Evolutionary conservation across 306 rosid species (phyloP).

Genomic region (Fagus sylvatica): DNA sequence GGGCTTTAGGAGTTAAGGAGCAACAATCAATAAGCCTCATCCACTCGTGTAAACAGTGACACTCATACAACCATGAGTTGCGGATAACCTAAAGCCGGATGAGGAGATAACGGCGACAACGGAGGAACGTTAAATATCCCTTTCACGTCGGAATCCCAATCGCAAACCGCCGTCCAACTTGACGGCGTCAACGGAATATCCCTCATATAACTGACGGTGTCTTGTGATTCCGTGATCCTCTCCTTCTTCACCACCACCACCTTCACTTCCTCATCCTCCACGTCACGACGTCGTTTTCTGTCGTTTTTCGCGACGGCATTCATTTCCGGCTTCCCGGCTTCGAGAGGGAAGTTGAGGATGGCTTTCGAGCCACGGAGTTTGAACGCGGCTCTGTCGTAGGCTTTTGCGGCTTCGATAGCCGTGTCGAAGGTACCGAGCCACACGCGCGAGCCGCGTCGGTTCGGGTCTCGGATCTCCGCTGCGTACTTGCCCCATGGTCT

Average conservation of each 20-base stretch:
- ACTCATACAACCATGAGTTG: slow-evolving; percentile 59
- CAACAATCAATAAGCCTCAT: neutral
- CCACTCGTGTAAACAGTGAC: no score
- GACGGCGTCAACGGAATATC: slow-evolving; percentile 86
- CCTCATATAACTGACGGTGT: neutral
- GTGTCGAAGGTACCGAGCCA: slow-evolving; percentile 88
- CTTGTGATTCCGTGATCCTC: slow-evolving; percentile 29
- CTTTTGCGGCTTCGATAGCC: slow-evolving; percentile 82
- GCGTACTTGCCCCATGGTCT: slow-evolving; percentile 93
- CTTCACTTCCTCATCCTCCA: slow-evolving; percentile 23
- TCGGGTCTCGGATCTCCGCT: slow-evolving; percentile 88
- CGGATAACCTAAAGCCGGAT: slow-evolving; percentile 50
- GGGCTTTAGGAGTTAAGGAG: no score
- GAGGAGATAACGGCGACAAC: slow-evolving; percentile 84
- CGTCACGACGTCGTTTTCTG: slow-evolving; percentile 48
- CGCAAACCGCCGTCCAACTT: slow-evolving; percentile 48
- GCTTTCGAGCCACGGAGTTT: slow-evolving; percentile 81
- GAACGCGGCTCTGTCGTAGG: slow-evolving; percentile 83
- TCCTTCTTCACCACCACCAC: slow-evolving; percentile 49
- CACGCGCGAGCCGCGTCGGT: slow-evolving; percentile 65
- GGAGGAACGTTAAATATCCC: slow-evolving; percentile 63
- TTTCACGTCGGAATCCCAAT: slow-evolving; percentile 49
- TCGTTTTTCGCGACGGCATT: neutral
- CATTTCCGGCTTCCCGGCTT: slow-evolving; percentile 37
- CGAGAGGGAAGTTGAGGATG: slow-evolving; percentile 76